These are phyloP conservation scores for Catenaria anguillulae DNA, from an alignment of 371 early-diverging fungal species.

Conservation along the genomic window DNA sequence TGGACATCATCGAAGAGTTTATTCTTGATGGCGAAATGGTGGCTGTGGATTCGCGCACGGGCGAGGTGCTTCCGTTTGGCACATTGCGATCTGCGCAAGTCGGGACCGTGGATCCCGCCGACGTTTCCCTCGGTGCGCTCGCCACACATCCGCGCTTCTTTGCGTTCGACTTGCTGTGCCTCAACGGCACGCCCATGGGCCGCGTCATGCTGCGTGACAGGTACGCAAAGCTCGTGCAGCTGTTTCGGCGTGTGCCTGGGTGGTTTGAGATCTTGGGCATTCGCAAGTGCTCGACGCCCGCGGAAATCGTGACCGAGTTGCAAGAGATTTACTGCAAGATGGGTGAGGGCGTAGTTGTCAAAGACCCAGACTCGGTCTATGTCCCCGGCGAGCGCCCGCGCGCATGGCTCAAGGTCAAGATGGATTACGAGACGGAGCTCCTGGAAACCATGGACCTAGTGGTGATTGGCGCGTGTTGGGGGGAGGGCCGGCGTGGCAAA, in stretches of 20 bases:
- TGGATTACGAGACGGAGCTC: not conserved
- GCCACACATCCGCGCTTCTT: not conserved
- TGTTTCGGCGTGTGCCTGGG: not conserved
- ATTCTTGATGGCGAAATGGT: slow-evolving; percentile 7
- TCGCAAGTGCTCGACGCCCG: not conserved
- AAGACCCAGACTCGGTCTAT: not conserved
- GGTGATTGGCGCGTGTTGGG: slow-evolving; percentile 1
- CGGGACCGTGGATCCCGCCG: not conserved
- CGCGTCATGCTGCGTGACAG: not conserved
- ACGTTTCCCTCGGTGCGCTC: not conserved
- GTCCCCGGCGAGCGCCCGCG: not conserved
- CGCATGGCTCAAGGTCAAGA: slow-evolving; percentile 3
- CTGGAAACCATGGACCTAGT: not conserved
- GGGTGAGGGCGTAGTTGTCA: slow-evolving; percentile 6
- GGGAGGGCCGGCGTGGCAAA: not conserved
- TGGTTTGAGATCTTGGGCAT: slow-evolving; percentile 2
- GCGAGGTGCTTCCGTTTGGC: not conserved
- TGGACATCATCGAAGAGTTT: not conserved
- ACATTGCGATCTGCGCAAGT: not conserved
- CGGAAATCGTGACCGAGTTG: not conserved
- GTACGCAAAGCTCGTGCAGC: not conserved
- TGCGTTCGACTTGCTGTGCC: not conserved
- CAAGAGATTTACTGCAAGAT: not conserved
- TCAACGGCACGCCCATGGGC: not conserved
- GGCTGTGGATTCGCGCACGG: not conserved